These are phyloP conservation scores for Xylaria multiplex DNA, from an alignment of 2,329 filamentous ascomycete species.

Conservation along the genomic window DNA sequence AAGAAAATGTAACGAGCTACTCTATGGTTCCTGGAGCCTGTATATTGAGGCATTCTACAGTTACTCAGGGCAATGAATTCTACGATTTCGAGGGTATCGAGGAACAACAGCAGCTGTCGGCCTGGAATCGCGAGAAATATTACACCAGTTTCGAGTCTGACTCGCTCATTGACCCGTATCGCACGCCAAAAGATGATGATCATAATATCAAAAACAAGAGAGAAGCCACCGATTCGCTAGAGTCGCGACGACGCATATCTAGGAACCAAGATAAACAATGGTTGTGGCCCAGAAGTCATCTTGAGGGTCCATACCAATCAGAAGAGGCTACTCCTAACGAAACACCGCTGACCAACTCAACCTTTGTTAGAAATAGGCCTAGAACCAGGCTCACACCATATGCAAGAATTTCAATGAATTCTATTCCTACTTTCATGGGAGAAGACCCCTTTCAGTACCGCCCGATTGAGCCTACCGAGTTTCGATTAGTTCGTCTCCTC, in stretches of 20 bases:
- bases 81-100: no score
- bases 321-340: neutral
- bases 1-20: no score
- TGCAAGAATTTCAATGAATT: neutral
- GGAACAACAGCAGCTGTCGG: no score
- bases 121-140: no score
- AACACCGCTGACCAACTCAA: neutral
- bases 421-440: neutral
- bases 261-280: neutral
- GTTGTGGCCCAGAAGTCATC: neutral
- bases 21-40: no score
- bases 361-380: neutral
- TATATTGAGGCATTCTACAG: no score
- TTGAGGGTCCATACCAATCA: neutral
- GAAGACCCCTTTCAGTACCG: neutral
- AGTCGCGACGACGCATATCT: neutral
- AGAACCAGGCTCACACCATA: neutral
- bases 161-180: no score
- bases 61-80: no score
- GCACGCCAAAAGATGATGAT: no score
- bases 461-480: neutral
- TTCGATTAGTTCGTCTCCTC: conserved; percentile 13
- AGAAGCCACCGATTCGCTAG: neutral
- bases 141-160: no score
- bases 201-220: no score